Conservation (phyloP, 768 basidiomycete genomes). For the Crassisporium funariophilum region DNA sequence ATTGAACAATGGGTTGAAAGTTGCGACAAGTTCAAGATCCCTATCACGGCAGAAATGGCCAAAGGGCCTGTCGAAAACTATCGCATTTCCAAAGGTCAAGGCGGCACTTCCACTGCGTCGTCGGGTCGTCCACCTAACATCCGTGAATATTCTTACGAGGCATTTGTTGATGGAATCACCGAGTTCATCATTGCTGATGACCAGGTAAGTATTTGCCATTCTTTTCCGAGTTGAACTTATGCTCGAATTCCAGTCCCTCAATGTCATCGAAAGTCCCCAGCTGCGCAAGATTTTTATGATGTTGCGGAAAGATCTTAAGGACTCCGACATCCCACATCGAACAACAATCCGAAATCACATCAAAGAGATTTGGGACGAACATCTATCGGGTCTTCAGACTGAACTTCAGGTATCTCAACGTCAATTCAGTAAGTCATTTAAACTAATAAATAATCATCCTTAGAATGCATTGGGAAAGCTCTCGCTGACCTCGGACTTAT, state of each 20-base stretch:
- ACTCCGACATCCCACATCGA: slow-evolving; percentile 33
- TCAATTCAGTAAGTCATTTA: too few species aligned
- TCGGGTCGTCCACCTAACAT: background rate
- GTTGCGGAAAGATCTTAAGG: slow-evolving; percentile 26
- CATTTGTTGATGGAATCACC: background rate
- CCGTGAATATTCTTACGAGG: background rate
- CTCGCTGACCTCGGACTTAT: too few species aligned
- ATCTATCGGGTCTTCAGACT: slow-evolving; percentile 19
- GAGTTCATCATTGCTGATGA: background rate
- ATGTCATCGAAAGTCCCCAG: slow-evolving; percentile 33
- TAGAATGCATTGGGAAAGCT: too few species aligned
- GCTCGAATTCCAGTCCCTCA: slow-evolving; percentile 11
- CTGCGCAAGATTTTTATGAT: slow-evolving; percentile 32
- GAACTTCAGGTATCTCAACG: slow-evolving; percentile 25
- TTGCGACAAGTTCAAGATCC: background rate
- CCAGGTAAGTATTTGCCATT: background rate
- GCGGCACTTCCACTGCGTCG: background rate
- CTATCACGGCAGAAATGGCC: background rate
- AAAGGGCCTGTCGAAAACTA: background rate
- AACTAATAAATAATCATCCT: too few species aligned
- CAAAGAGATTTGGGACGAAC: slow-evolving; percentile 24
- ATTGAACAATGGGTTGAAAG: background rate
- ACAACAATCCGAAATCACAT: slow-evolving; percentile 25
- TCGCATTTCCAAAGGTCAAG: background rate
- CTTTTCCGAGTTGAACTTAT: background rate